These are phyloP conservation scores for Paxillus rubicundulus DNA, from an alignment of 768 basidiomycete genomes.

Conservation along the genomic window DNA sequence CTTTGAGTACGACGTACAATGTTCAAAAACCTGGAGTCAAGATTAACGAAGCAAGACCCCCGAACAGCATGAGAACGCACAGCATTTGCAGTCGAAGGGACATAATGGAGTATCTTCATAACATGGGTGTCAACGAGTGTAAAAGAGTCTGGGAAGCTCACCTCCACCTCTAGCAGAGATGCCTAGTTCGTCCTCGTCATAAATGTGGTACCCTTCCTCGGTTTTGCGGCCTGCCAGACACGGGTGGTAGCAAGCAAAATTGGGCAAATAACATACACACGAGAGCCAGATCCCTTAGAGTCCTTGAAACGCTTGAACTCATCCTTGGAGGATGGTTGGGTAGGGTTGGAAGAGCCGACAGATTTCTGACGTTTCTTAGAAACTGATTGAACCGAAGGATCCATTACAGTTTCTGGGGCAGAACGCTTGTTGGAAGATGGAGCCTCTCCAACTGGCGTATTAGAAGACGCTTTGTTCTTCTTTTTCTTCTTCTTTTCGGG, in stretches of 20 bases:
- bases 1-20: neutral
- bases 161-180: slow-evolving; percentile 70
- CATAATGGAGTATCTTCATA: slow-evolving; percentile 73
- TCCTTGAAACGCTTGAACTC: slow-evolving; percentile 53
- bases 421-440: slow-evolving; percentile 24
- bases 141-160: slow-evolving; percentile 34
- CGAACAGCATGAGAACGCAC: slow-evolving; percentile 43
- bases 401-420: slow-evolving; percentile 61
- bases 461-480: slow-evolving; percentile 4
- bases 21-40: slow-evolving; percentile 27
- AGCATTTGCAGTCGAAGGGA: slow-evolving; percentile 89
- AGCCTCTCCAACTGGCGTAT: neutral
- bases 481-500: slow-evolving; percentile 44
- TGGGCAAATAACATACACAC: slow-evolving; percentile 43
- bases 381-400: slow-evolving; percentile 48
- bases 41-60: neutral
- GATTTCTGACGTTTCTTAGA: slow-evolving; percentile 40
- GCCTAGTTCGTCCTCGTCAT: slow-evolving; percentile 81
- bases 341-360: slow-evolving; percentile 11
- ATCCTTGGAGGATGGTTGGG: slow-evolving; percentile 26
- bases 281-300: slow-evolving; percentile 68
- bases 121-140: slow-evolving; percentile 21
- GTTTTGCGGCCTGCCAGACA: slow-evolving; percentile 63
- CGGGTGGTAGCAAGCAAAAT: slow-evolving; percentile 3
- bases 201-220: slow-evolving; percentile 76